Base-by-base conservation (phyloP, 805 yeast genomes). In the Zygosaccharomyces bisporus region DNA sequence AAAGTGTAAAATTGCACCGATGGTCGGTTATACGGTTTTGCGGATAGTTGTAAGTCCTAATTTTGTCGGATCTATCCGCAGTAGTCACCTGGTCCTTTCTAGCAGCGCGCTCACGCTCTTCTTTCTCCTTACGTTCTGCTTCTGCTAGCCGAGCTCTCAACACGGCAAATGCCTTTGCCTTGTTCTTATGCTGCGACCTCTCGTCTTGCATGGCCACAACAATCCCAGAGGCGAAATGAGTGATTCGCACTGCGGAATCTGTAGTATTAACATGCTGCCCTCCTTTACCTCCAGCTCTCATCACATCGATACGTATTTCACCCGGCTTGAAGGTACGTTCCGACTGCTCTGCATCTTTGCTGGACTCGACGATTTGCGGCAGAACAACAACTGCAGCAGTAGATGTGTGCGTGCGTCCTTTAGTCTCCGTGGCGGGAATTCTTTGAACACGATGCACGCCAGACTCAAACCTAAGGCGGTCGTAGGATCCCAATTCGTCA, bases 211-310 rank as follows among this genome's bases (percentile, higher is more conserved):
- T 95, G 39, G 81, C 75, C 2, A 93, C 96, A 4, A 80, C 81
- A 31, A 87, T 80, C 2, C 97, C 97, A 0, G 96, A 81, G 4
- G 98, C 97, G 12, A 85, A 71, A 67, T 93, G 99, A 1, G 91
- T 88, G 20, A 93, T 69, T 55, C 99, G 74, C 10, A 93, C 98
- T 0, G 99, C 99, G 1, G 96, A 88, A 60, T 91, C 98, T 0
- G 98, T 93, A 10, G 96, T 91, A 61, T 91, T 91, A 29, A 91
- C 99, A 60, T 91, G 98, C 69, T 91, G 99, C 0, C 99, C 99
- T 45, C 99, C 99, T 51, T 93, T 84, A 3, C 99, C 99, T 44
- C 95, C 81, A 0, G 98, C 87, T 54, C 99, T 74, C 96, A 91
- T 93, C n/a, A 93, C 89, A 61, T 93, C 99, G 3, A 93, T 80